phyloP scores from a whole-genome alignment of 2,329 filamentous ascomycete species.

The Aspergillus texensis region DNA sequence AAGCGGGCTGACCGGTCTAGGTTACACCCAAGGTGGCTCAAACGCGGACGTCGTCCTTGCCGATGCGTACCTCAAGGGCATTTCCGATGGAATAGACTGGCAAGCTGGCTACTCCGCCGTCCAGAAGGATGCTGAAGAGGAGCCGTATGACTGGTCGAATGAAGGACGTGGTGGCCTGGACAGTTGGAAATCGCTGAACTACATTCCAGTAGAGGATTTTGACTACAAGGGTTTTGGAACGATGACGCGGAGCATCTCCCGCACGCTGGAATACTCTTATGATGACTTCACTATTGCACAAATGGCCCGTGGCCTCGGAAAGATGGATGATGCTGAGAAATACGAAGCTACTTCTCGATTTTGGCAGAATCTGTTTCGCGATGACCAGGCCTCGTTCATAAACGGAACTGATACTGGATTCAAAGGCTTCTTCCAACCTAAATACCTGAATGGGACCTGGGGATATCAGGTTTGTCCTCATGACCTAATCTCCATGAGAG shows the following conservation, averaged over 20 bases:
- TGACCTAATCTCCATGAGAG: neutral
- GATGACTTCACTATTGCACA: conserved; percentile 70
- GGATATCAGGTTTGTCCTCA: conserved; percentile 55
- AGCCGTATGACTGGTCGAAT: conserved; percentile 70
- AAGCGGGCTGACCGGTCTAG: conserved; percentile 31
- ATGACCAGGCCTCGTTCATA: conserved; percentile 60
- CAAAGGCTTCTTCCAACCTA: conserved; percentile 71
- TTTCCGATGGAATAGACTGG: conserved; percentile 67
- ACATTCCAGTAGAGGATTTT: conserved; percentile 71
- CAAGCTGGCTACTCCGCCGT: conserved; percentile 67
- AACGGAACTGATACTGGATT: conserved; percentile 67
- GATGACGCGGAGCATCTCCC: conserved; percentile 69
- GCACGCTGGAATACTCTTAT: conserved; percentile 76
- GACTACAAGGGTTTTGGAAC: conserved; percentile 68
- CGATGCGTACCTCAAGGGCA: conserved; percentile 69
- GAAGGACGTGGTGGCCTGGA: conserved; percentile 70
- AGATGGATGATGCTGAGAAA: conserved; percentile 57
- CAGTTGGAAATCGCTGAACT: conserved; percentile 70
- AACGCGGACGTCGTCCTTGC: conserved; percentile 70
- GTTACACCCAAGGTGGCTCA: conserved; percentile 72
- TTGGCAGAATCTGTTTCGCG: conserved; percentile 70
- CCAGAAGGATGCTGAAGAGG: conserved; percentile 69
- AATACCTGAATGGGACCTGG: conserved; percentile 70
- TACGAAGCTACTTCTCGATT: conserved; percentile 63
- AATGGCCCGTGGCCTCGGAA: conserved; percentile 61